A percentile compares a stretch with the other conserved stretches of the same genome.
Conservation (phyloP, 169 alveolate species). For the Besnoitia besnoiti region DNA sequence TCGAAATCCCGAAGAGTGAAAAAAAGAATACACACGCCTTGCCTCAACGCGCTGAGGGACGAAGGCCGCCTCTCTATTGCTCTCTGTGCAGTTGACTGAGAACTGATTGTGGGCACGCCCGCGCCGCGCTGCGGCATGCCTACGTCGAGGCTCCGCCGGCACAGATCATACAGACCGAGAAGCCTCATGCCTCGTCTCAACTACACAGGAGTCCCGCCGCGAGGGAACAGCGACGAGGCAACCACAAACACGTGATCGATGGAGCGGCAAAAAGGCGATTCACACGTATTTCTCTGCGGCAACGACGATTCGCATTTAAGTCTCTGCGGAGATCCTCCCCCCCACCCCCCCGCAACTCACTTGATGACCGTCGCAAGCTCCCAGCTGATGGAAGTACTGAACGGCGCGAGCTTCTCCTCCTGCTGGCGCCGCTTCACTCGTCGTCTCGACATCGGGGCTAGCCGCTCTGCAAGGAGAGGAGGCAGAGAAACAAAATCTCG, state of each 20-base stretch:
- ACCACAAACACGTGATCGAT: not conserved
- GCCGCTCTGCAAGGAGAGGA: not conserved
- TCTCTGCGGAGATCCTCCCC: not conserved
- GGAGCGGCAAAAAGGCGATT: not conserved
- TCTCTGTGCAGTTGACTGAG: no score
- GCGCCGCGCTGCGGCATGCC: no score
- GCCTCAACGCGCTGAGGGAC: no score
- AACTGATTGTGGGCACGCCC: no score
- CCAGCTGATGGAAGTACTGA: constrained; percentile 51
- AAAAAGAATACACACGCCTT: no score
- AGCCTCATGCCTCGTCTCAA: no score
- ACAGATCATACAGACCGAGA: no score
- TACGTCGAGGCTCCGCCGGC: no score
- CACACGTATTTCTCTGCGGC: not conserved
- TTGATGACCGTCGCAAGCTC: constrained; percentile 53
- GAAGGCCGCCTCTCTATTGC: no score
- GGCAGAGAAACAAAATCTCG: not conserved
- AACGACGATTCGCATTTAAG: not conserved
- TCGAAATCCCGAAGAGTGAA: no score
- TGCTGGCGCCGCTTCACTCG: constrained; percentile 14
- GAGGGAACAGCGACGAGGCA: no score
- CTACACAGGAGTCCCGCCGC: no score
- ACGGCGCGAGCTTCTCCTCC: not conserved
- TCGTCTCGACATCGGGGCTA: not conserved
- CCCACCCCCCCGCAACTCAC: not conserved